Evolutionary conservation across 2,329 filamentous ascomycete genomes (phyloP).

Genomic region (Epichloe sylvatica): DNA sequence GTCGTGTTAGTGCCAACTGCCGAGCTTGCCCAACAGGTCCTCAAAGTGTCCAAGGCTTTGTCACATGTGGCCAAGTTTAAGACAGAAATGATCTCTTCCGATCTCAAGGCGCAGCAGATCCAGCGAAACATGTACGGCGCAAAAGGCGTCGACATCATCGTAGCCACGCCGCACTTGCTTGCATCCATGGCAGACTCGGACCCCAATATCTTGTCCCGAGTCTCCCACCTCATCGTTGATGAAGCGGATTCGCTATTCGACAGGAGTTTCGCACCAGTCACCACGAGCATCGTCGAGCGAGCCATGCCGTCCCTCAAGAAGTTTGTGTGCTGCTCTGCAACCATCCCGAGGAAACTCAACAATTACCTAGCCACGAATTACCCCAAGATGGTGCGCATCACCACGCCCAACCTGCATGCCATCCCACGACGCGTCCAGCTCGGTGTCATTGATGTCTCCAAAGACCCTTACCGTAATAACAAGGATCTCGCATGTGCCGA

Average conservation of each 20-base stretch:
- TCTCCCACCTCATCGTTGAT: constrained; percentile 78
- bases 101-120: constrained; percentile 63
- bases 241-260: constrained; percentile 95
- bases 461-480: constrained; percentile 87
- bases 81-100: constrained; percentile 67
- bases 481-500: constrained; percentile 89
- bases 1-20: constrained; percentile 84
- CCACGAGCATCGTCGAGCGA: constrained; percentile 69
- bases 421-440: constrained; percentile 91
- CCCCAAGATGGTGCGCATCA: constrained; percentile 70
- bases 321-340: constrained; percentile 86
- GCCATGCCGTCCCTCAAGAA: constrained; percentile 69
- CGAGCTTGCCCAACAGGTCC: constrained; percentile 82
- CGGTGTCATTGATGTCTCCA: constrained; percentile 80
- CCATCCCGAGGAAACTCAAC: constrained; percentile 82
- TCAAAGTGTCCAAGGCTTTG: constrained; percentile 63
- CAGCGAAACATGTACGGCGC: constrained; percentile 71
- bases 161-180: constrained; percentile 81
- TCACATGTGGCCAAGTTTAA: constrained; percentile 81
- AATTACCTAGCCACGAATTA: constrained; percentile 68
- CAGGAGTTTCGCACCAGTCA: constrained; percentile 76
- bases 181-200: constrained; percentile 78
- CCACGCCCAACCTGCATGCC: constrained; percentile 89
- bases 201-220: constrained; percentile 83
- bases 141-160: constrained; percentile 68